Evolutionary conservation across 306 rosid genomes (phyloP).

Genomic region (Trichosanthes cucumerina): DNA sequence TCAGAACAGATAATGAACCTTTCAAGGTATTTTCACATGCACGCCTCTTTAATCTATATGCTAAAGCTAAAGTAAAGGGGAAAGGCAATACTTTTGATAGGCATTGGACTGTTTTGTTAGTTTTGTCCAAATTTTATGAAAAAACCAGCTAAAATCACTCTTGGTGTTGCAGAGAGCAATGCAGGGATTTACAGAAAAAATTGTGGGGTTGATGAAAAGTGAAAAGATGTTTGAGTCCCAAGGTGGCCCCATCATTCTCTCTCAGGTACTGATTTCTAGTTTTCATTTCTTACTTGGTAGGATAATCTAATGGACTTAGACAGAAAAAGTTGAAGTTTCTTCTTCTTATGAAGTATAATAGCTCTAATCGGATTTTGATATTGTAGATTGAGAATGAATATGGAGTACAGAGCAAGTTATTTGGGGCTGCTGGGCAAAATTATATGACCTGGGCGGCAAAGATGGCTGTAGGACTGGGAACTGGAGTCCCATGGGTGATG

Average conservation of each 20-base stretch:
- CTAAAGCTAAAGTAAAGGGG: neutral
- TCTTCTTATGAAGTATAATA: neutral
- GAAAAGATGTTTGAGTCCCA: constrained; percentile 81
- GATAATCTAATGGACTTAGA: neutral
- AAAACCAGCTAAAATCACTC: neutral
- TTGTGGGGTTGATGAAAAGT: constrained; percentile 92
- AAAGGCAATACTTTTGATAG: neutral
- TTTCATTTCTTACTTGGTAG: neutral
- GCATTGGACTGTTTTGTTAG: neutral
- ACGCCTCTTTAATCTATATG: neutral
- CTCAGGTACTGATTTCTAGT: constrained; percentile 50
- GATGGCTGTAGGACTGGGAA: constrained; percentile 83
- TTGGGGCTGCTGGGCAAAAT: constrained; percentile 72
- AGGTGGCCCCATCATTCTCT: constrained; percentile 97
- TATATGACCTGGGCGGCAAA: constrained; percentile 94
- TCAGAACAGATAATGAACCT: constrained; percentile 97
- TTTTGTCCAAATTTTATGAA: neutral
- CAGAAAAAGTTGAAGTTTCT: neutral
- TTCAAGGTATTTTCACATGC: constrained; percentile 52
- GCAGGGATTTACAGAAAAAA: constrained; percentile 93
- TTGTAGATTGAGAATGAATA: constrained; percentile 94
- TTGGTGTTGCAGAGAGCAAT: constrained; percentile 70
- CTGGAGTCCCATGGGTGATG: constrained; percentile 99
- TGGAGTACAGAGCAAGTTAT: constrained; percentile 73
- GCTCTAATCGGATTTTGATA: neutral